Conservation (phyloP, 2,329 filamentous ascomycete species). For the Immersiporthe knoxdaviesiana region DNA sequence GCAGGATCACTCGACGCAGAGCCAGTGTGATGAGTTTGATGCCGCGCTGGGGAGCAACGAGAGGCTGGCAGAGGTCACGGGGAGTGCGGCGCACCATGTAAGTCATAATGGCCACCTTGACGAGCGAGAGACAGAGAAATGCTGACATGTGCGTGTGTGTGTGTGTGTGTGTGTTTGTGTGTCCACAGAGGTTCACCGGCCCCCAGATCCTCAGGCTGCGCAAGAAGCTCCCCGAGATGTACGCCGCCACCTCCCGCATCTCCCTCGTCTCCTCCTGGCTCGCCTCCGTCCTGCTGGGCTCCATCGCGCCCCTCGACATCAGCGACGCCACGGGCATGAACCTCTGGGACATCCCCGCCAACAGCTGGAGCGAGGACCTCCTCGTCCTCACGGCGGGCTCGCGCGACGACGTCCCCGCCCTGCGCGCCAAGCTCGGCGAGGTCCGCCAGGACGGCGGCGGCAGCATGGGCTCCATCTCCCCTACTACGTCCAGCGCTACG, state of each 20-base stretch:
- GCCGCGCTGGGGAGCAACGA: conserved; percentile 66
- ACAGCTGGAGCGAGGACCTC: conserved; percentile 74
- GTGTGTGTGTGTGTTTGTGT: background rate
- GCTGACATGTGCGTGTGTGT: background rate
- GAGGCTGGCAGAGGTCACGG: conserved; percentile 76
- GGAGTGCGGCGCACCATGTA: conserved; percentile 93
- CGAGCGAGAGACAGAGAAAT: background rate
- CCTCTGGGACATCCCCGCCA: conserved; percentile 83
- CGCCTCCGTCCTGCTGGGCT: conserved; percentile 84
- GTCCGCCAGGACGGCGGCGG: conserved; percentile 81
- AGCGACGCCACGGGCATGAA: conserved; percentile 97
- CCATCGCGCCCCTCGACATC: conserved; percentile 87
- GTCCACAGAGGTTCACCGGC: conserved; percentile 83
- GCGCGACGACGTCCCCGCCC: conserved; percentile 56
- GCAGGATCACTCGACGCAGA: conserved; percentile 95
- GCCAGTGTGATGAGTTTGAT: conserved; percentile 89
- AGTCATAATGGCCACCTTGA: background rate
- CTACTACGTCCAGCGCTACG: conserved; percentile 81
- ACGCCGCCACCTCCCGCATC: conserved; percentile 79
- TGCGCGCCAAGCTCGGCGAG: conserved; percentile 78
- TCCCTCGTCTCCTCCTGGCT: conserved; percentile 95
- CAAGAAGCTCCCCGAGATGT: conserved; percentile 77
- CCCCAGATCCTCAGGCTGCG: conserved; percentile 91
- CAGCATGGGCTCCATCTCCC: conserved; percentile 73
- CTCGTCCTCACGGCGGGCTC: conserved; percentile 74